Base-by-base conservation (phyloP, 805 yeast genomes). In the Candida lessepsii region DNA sequence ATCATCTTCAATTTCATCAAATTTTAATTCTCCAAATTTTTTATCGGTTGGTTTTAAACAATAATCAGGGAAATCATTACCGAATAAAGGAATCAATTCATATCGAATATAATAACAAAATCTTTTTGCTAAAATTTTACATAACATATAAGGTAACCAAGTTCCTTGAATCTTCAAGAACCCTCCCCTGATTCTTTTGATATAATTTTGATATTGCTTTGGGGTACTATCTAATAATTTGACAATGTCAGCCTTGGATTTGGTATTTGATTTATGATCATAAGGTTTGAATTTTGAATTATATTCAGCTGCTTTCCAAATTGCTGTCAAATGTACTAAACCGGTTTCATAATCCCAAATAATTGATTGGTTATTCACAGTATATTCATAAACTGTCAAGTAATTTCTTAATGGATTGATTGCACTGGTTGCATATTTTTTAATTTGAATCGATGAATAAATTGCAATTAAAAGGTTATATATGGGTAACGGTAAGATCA, bases 151-250 rank as follows among this genome's bases (percentile, higher is more conserved):
- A 2, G 96, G 91, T 28, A 88, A 63, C 96, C 96, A 90, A 7
- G 96, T 87, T 3, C 97, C 97, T 64, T 89, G 97, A 49, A 90
- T 87, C 67, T 88, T 88, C 48, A 89, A 73, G 53, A 80, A 87
- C 2, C 96, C 97, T 34, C 97, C 97, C 40, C 96, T 69, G 11
- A 89, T 87, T 37, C 96, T 75, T 51, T 78, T 78, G 40, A 83
- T 73, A 29, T 71, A 74, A 13, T 72, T 76, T 48, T 78, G 86
- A 39, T 80, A 67, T 51, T 79, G 79, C 39, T 53, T 57, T 2
- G 90, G 90, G 3, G 78, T 71, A 4, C 74, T 64, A 53, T 83
- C 88, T 23, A 86, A 65, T 31, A 86, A 64, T 58, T 80, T 81
- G 40, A 83, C 86, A 31, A 85, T 83, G 56, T 85, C 93, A 3